Evolutionary conservation across 1,139 yeast genomes (phyloP), one percentile per base, ranked within the genome.

Genomic region (Entelexis sorbosivorans): DNA sequence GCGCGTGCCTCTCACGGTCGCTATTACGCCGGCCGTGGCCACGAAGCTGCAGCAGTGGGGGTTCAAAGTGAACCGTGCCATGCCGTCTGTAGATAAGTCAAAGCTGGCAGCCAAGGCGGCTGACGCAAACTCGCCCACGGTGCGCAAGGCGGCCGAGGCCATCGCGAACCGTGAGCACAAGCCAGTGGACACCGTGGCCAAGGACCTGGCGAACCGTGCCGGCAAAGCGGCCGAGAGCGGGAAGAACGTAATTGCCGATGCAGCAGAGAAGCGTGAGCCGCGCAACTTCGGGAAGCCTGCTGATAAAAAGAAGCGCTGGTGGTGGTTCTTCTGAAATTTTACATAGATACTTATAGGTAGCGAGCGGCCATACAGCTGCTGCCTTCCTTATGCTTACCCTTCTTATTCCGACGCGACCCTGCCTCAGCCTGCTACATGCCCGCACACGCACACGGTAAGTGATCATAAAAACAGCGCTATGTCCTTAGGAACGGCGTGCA

Each of bases 1-100:
- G 59, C 76, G 99, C 58, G 70, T 91, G 9, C 98, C 99, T 13
- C 67, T 88, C 39, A 82, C 96, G 1, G 96, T 96, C 0, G 95
- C 96, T 6, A 76, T 89, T 19, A 88, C 97, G 0, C 99, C 98
- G 1, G 66, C 79, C 5, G 74, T 87, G 2, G 96, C 87, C 16
- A 73, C 68, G 52, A 63, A 71, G 35, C 73, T 89, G 58, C 77
- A 85, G 57, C 67, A 73, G 29, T 79, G 88, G 88, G 96, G 96
- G 1, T 85, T 85, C 69, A 79, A 82, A 53, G 76, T 87, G 52
- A 91, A 91, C 5, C 73, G 75, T 19, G 61, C 54, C 14, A 19
- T 57, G 24, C 60, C 60, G 9, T 38, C 54, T 2, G 57, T 57
- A 7, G 56, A 57, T 46, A 56, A 54, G 48, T 46, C 42, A 16